These are phyloP conservation scores for Hypoxylon sp. DNA, from an alignment of 2,329 filamentous ascomycete genomes.

Conservation along the genomic window DNA sequence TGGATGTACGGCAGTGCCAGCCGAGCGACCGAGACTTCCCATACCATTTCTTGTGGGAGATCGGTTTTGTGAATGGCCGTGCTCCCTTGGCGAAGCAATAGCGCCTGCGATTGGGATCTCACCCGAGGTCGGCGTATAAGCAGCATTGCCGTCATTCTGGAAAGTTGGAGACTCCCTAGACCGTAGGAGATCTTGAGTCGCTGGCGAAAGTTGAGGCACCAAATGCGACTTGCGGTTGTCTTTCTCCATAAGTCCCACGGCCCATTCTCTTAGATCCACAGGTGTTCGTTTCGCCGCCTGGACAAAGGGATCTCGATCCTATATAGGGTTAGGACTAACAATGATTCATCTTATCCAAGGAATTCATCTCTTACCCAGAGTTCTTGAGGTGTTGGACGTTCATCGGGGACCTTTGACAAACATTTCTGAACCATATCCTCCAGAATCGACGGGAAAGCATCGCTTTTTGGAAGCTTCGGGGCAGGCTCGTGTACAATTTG, in stretches of 20 bases:
- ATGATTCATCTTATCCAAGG: background rate
- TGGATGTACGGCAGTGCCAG: constrained; percentile 63
- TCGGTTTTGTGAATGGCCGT: constrained; percentile 62
- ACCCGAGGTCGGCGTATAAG: constrained; percentile 77
- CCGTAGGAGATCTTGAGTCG: constrained; percentile 81
- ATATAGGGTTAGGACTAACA: constrained; percentile 48
- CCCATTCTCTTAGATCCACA: constrained; percentile 94
- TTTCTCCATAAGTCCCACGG: constrained; percentile 91
- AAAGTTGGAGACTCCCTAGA: constrained; percentile 72
- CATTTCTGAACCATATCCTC: constrained; percentile 99
- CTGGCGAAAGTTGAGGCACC: constrained; percentile 82
- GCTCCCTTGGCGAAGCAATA: constrained; percentile 69
- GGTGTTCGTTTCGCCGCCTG: constrained; percentile 97
- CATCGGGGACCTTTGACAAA: constrained; percentile 88
- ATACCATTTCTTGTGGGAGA: constrained; percentile 68
- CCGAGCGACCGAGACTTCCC: constrained; percentile 62
- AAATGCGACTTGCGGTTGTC: constrained; percentile 97
- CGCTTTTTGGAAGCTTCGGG: constrained; percentile 93
- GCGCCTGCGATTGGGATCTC: constrained; percentile 77
- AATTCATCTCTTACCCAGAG: constrained; percentile 79
- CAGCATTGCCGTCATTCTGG: constrained; percentile 61
- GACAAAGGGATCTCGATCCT: constrained; percentile 95
- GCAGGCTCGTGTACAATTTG: constrained; percentile 98
- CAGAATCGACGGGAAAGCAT: constrained; percentile 94
- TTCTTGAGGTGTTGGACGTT: constrained; percentile 91